Evolutionary conservation across 2,329 filamentous ascomycete species (phyloP).

Genomic region (Chaetomium sp.): DNA sequence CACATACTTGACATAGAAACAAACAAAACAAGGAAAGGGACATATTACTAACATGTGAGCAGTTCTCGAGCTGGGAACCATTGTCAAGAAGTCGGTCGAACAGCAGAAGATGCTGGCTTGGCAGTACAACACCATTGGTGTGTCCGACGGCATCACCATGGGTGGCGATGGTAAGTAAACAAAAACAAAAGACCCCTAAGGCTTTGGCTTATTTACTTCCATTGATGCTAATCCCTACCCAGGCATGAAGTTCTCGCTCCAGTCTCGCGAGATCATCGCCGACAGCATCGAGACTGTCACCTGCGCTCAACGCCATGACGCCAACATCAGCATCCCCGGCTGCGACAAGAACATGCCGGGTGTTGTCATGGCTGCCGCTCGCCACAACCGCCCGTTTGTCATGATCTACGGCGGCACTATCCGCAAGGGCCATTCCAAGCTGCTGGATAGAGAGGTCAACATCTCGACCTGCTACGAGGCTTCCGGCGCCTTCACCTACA

Average conservation of each 20-base stretch:
- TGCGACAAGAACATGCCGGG: constrained; percentile 99
- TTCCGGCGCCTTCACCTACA: constrained; percentile 73
- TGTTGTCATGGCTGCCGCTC: constrained; percentile 80
- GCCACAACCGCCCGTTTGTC: constrained; percentile 84
- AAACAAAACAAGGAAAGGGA: background rate
- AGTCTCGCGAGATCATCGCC: constrained; percentile 85
- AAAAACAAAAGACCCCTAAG: background rate
- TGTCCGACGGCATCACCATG: constrained; percentile 93
- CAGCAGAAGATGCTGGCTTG: constrained; percentile 85
- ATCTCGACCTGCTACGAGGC: constrained; percentile 86
- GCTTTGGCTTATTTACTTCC: background rate
- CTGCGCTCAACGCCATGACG: constrained; percentile 86
- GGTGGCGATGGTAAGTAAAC: constrained; percentile 66
- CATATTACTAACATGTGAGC: constrained; percentile 1
- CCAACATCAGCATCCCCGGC: constrained; percentile 85
- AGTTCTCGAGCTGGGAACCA: constrained; percentile 82
- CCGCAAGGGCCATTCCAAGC: constrained; percentile 71
- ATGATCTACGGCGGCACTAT: constrained; percentile 97
- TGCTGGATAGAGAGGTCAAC: constrained; percentile 75
- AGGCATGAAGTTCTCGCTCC: constrained; percentile 92
- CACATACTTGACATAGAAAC: background rate
- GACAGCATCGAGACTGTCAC: constrained; percentile 93
- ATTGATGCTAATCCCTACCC: constrained; percentile 11
- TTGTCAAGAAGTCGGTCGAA: constrained; percentile 74
- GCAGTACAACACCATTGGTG: constrained; percentile 88